phyloP scores from a whole-genome alignment of 1,139 yeast genomes.

The Yamadazyma buinensis region DNA sequence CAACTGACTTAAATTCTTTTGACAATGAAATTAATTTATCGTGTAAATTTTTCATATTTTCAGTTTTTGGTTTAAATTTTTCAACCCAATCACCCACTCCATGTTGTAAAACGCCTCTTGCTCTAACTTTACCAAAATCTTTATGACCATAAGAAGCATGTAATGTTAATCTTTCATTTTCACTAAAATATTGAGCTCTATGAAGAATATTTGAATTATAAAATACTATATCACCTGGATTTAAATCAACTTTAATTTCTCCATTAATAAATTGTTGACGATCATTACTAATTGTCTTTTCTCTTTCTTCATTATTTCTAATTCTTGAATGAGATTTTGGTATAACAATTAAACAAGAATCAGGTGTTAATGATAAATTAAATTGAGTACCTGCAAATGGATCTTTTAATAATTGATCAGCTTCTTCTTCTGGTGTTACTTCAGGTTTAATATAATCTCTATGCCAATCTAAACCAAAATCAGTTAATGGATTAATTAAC shows the following conservation, averaged over 20 bases:
- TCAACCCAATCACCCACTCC: conserved; percentile 53
- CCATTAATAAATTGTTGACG: conserved; percentile 37
- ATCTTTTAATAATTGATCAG: conserved; percentile 30
- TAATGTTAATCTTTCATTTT: conserved; percentile 41
- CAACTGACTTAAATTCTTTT: conserved; percentile 35
- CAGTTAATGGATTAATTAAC: conserved; percentile 54
- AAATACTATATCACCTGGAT: conserved; percentile 54
- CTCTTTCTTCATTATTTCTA: conserved; percentile 46
- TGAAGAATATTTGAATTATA: conserved; percentile 54
- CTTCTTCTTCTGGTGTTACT: conserved; percentile 45
- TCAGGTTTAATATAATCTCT: conserved; percentile 53
- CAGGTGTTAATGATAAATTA: conserved; percentile 50
- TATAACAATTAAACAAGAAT: conserved; percentile 47
- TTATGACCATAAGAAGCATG: conserved; percentile 55
- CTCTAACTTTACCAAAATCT: conserved; percentile 41
- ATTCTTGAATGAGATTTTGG: conserved; percentile 50
- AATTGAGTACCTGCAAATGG: conserved; percentile 55
- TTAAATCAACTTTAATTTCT: conserved; percentile 40
- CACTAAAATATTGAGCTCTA: conserved; percentile 44
- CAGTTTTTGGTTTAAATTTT: conserved; percentile 34
- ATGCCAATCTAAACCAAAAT: conserved; percentile 57
- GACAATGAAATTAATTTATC: conserved; percentile 35
- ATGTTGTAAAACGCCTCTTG: conserved; percentile 52
- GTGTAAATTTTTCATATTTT: conserved; percentile 31
- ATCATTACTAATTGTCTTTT: conserved; percentile 31